Base-by-base conservation (phyloP, 1,284 basidiomycete genomes). In the Moniliophthora roreri region DNA sequence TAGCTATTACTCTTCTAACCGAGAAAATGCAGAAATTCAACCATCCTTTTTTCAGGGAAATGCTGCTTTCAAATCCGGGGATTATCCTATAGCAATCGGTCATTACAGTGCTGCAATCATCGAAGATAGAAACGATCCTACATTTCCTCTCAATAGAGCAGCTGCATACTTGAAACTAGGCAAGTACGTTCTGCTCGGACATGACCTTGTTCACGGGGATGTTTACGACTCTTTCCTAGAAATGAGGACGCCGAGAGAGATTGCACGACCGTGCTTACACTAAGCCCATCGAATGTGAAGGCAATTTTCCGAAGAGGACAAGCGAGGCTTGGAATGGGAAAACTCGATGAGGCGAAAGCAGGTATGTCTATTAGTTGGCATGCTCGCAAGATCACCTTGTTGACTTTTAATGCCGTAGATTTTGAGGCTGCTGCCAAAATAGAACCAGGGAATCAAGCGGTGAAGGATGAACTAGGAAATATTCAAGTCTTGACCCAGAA, bases 151-250 rank as follows among this genome's bases (percentile, higher is more conserved):
- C 48, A 93, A 93, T 65, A 82, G 91, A 38, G 87, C 89, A 9
- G 87, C 89, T 26, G 89, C 90, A 21, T 91, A 92, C 72, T 76
- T 93, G 57, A 91, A 89, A 76, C 78, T 93, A 75, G 82, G 82
- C 80, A 92, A 91, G 89, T 91, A 76, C 74, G 89, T 77, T 70
- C 58, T 55, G 2, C 26, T 46, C 24, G 26, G 26, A n/a, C 10
- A 1, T 39, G 11, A 32, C 24, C 26, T 23, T 44, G 46, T 56
- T 58, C 21, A 60, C 23, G 13, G n/a, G 32, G 34, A 38, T 6
- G 21, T 40, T 6, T 54, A 37, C 9, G 44, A 37, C n/a, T n/a
- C 10, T 11, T 9, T 26, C 44, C 13, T 48, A 91, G 89, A 63
- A 72, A 81, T 57, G 79, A 84, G 63, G 89, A 92, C 66, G 87